phyloP scores from a whole-genome alignment of 1,139 yeast genomes.

The Zygosaccharomyces sapae region DNA sequence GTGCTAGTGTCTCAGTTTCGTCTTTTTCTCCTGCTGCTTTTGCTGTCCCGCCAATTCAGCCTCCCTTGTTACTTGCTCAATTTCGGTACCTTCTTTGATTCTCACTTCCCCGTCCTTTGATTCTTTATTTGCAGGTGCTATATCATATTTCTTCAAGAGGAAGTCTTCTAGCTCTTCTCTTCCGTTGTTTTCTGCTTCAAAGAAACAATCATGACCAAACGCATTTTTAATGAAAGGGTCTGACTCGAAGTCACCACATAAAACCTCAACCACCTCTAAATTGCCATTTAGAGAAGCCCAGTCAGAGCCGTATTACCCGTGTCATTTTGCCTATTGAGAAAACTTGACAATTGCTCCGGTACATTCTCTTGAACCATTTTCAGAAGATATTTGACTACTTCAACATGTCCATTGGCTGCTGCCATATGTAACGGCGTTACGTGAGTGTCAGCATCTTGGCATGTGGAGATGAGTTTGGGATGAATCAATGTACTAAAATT shows the following conservation, averaged over 20 bases:
- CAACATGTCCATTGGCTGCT: conserved; percentile 87
- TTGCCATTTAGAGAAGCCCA: conserved; percentile 96
- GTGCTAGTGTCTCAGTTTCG: not conserved
- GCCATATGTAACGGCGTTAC: conserved; percentile 92
- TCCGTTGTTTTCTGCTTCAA: conserved; percentile 77
- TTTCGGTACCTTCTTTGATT: conserved; percentile 40
- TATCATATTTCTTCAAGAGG: conserved; percentile 65
- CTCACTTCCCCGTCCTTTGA: conserved; percentile 37
- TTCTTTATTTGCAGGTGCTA: conserved; percentile 56
- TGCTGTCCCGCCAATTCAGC: conserved; percentile 26
- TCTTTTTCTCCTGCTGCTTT: conserved; percentile 27
- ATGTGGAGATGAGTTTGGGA: conserved; percentile 44
- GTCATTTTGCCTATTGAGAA: conserved; percentile 59
- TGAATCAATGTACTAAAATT: conserved; percentile 58
- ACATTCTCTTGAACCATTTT: conserved; percentile 39
- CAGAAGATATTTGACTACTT: conserved; percentile 58
- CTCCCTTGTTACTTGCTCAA: conserved; percentile 41
- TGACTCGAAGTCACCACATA: conserved; percentile 70
- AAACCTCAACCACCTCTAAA: conserved; percentile 58
- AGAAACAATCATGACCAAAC: conserved; percentile 78
- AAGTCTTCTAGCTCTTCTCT: conserved; percentile 65
- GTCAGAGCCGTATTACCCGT: conserved; percentile 87
- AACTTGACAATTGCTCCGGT: conserved; percentile 40
- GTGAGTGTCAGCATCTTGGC: conserved; percentile 48
- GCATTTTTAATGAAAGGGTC: conserved; percentile 76